Conservation (phyloP, 257 asterid genomes). For the Leonotis leonurus region DNA sequence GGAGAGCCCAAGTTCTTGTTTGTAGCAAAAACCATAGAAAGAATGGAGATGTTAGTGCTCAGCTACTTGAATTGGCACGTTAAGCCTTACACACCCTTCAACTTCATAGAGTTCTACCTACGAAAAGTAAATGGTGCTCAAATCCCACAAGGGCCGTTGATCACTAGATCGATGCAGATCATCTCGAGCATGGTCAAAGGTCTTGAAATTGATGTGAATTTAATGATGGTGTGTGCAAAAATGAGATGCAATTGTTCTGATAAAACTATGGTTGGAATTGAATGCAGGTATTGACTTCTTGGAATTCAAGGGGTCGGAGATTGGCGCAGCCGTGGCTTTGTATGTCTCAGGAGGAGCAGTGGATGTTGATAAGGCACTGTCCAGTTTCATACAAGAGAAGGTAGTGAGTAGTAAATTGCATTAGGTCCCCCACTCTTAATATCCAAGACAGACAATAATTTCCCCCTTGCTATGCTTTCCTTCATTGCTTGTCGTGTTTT, state of each 20-base stretch:
- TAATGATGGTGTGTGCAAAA: background rate
- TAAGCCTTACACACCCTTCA: constrained; percentile 55
- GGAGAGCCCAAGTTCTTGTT: constrained; percentile 48
- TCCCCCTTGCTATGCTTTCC: background rate
- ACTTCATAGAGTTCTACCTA: constrained; percentile 52
- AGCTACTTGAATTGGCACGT: constrained; percentile 62
- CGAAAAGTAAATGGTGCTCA: constrained; percentile 30
- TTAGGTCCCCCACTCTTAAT: constrained; percentile 21
- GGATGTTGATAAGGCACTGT: constrained; percentile 44
- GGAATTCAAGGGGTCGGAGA: constrained; percentile 78
- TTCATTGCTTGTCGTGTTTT: background rate
- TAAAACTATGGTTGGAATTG: constrained; percentile 25
- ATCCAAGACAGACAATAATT: too few species aligned
- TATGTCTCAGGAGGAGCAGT: constrained; percentile 37
- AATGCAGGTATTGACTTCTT: constrained; percentile 77
- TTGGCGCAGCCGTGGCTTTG: constrained; percentile 72
- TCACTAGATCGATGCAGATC: constrained; percentile 40
- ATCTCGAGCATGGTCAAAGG: constrained; percentile 54
- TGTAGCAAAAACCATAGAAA: constrained; percentile 48
- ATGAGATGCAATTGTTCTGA: constrained; percentile 17
- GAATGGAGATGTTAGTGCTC: constrained; percentile 74
- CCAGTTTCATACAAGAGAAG: constrained; percentile 47
- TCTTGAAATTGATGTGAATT: background rate
- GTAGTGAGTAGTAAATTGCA: constrained; percentile 22
- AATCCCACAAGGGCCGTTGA: constrained; percentile 20